phyloP scores from a whole-genome alignment of 257 asterid species.

The Parsonsia alboflavescens region DNA sequence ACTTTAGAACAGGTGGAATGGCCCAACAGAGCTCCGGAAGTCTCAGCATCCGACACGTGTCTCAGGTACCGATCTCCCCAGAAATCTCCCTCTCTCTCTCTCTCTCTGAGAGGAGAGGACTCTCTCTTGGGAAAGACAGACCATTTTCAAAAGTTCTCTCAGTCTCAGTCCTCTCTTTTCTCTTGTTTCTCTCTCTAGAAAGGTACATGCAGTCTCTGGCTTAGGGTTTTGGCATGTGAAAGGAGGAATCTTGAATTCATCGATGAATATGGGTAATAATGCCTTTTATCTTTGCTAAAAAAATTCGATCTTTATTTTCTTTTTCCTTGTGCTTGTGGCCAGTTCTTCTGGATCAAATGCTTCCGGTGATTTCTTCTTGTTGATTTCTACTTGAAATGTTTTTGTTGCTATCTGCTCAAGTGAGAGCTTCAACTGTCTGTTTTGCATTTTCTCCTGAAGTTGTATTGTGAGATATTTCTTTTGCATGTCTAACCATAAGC shows the following conservation, averaged over 20 bases:
- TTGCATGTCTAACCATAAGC: not conserved
- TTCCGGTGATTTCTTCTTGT: not conserved
- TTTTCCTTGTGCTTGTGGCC: not conserved
- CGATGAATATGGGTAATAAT: not conserved
- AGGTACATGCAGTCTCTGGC: not conserved
- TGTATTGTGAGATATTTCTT: not conserved
- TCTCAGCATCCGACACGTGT: slow-evolving; percentile 23
- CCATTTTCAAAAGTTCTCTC: slow-evolving; percentile 6
- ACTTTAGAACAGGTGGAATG: not conserved
- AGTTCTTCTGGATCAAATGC: not conserved
- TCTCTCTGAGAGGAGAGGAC: not conserved
- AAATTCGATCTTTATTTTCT: not conserved
- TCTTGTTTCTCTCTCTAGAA: slow-evolving; percentile 9
- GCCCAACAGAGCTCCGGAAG: not conserved
- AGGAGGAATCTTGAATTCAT: not conserved
- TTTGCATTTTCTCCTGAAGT: not conserved
- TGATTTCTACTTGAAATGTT: not conserved
- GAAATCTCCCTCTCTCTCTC: slow-evolving; percentile 9
- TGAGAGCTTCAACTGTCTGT: not conserved
- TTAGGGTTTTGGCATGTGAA: slow-evolving; percentile 18
- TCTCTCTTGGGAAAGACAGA: not conserved
- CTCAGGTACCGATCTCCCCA: slow-evolving; percentile 24
- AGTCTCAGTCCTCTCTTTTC: not conserved
- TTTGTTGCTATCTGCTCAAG: not conserved
- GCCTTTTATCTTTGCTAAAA: not conserved